Percentiles rank a stretch among this genome's conserved stretches.
phyloP scores from a whole-genome alignment of 1,284 basidiomycete species.

The Apiotrichum montevideense region DNA sequence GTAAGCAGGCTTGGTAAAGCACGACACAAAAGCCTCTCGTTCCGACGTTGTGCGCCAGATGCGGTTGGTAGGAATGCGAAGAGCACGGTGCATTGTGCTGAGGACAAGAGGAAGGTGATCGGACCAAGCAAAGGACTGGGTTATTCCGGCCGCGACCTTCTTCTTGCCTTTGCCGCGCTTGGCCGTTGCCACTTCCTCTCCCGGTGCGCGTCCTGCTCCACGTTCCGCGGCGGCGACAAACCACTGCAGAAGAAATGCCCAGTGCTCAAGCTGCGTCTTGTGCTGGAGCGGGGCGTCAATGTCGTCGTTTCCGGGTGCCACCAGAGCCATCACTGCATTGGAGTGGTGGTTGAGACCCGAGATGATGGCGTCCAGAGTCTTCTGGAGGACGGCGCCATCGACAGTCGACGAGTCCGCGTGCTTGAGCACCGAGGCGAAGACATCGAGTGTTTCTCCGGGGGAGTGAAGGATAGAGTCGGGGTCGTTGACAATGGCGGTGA shows the following conservation, averaged over 20 bases:
- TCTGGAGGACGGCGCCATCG: constrained; percentile 31
- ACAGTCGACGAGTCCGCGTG: constrained; percentile 35
- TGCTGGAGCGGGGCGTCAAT: constrained; percentile 63
- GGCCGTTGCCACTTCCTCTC: constrained; percentile 14
- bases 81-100: constrained; percentile 61
- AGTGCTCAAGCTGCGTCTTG: constrained; percentile 72
- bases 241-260: constrained; percentile 80
- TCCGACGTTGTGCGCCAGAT: constrained; percentile 84
- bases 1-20: constrained; percentile 78
- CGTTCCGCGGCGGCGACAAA: constrained; percentile 72
- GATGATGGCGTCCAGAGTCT: constrained; percentile 36
- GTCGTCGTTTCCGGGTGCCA: constrained; percentile 50
- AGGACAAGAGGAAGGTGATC: constrained; percentile 67
- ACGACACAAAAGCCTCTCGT: constrained; percentile 73
- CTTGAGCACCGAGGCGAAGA: constrained; percentile 66
- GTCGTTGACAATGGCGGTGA: constrained; percentile 65
- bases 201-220: constrained; percentile 51
- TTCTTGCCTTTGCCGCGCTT: constrained; percentile 53
- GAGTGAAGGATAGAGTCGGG: constrained; percentile 61
- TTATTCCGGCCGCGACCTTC: background rate
- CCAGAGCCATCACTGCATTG: constrained; percentile 28
- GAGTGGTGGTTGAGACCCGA: constrained; percentile 32
- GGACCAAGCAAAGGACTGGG: constrained; percentile 63
- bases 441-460: constrained; percentile 60
- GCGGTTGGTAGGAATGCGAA: constrained; percentile 67